A percentile compares a stretch with the other conserved stretches of the same genome.
These are phyloP conservation scores for Heterobasidion annosum DNA, from an alignment of 1,284 basidiomycete genomes.

Conservation along the genomic window DNA sequence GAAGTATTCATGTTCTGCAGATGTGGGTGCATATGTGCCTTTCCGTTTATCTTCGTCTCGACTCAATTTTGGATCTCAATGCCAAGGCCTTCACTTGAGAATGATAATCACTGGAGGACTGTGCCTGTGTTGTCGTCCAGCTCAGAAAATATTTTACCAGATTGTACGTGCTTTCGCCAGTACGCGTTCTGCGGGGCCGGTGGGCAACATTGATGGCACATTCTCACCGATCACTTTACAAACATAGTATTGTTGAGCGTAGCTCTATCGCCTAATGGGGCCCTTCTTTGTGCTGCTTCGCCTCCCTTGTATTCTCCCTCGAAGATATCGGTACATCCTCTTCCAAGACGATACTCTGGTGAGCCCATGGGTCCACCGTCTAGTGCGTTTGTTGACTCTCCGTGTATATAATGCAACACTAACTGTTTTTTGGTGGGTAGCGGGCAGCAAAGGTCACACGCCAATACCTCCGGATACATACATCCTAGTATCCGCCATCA, in stretches of 20 bases:
- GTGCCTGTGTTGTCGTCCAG: conserved; percentile 32
- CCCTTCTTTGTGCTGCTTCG: conserved; percentile 41
- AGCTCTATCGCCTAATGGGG: conserved; percentile 46
- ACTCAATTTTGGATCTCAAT: conserved; percentile 22
- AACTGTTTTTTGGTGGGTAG: background rate
- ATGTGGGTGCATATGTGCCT: conserved; percentile 31
- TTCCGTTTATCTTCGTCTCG: background rate
- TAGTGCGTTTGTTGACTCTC: background rate
- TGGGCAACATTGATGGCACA: no score
- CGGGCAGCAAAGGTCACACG: background rate
- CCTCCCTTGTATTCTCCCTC: conserved; percentile 27
- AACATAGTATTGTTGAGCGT: conserved; percentile 38
- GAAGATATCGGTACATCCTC: conserved; percentile 34
- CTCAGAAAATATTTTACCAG: conserved; percentile 12
- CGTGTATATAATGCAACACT: background rate
- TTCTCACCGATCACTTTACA: no score
- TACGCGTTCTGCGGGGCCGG: background rate
- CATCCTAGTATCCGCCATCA: conserved; percentile 11
- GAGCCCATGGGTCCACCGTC: conserved; percentile 4
- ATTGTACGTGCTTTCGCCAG: background rate
- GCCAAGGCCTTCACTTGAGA: conserved; percentile 44
- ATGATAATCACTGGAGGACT: conserved; percentile 42
- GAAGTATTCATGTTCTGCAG: conserved; percentile 40
- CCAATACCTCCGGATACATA: conserved; percentile 7
- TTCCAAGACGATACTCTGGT: conserved; percentile 36